phyloP scores from a whole-genome alignment of 164 flowering plant genomes.

The Umbellularia californica region DNA sequence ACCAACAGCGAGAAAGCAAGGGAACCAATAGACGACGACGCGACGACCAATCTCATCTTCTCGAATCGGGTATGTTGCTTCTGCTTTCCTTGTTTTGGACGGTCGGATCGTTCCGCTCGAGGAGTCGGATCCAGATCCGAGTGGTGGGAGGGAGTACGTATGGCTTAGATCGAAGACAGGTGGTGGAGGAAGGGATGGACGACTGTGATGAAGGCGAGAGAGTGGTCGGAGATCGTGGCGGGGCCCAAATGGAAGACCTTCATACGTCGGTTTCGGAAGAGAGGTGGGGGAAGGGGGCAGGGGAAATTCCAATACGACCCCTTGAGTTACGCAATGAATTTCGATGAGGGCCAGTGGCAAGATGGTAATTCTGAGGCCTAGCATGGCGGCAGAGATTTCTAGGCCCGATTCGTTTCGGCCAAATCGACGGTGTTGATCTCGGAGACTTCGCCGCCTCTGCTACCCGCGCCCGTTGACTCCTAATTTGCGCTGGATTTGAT shows the following conservation, averaged over 20 bases:
- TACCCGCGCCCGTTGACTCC: background rate
- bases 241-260: conserved; percentile 93
- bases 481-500: background rate
- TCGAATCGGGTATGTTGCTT: background rate
- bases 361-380: background rate
- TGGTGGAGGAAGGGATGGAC: conserved; percentile 20
- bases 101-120: background rate
- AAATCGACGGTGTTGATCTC: conserved; percentile 6
- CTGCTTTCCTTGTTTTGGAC: background rate
- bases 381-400: conserved; percentile 3
- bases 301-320: conserved; percentile 72
- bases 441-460: no score
- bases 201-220: conserved; percentile 45
- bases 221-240: conserved; percentile 83
- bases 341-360: conserved; percentile 51
- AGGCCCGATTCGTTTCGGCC: conserved; percentile 11
- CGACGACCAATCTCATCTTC: background rate
- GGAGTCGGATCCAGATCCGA: background rate
- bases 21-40: background rate
- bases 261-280: conserved; percentile 61
- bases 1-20: background rate
- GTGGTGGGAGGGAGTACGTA: background rate
- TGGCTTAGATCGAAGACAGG: conserved; percentile 8
- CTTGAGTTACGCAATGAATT: conserved; percentile 71
- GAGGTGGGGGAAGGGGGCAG: conserved; percentile 4